Evolutionary conservation across 371 early-diverging fungal species (phyloP).

Genomic region (Mucor velutinosus): DNA sequence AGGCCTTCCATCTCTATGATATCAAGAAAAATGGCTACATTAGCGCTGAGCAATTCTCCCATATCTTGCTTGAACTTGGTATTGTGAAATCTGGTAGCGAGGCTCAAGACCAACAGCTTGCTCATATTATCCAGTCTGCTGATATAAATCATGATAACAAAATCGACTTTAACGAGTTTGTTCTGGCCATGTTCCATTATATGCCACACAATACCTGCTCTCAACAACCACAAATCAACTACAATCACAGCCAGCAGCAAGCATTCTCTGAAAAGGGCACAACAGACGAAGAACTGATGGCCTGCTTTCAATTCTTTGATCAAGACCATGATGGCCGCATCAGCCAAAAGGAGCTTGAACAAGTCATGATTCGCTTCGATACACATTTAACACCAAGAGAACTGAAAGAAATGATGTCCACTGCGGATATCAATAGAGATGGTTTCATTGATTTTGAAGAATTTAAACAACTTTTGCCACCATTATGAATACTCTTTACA

Average conservation of each 20-base stretch:
- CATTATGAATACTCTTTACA: background rate
- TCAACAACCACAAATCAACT: constrained; percentile 7
- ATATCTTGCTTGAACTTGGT: constrained; percentile 72
- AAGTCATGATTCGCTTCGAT: constrained; percentile 70
- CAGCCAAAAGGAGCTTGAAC: constrained; percentile 66
- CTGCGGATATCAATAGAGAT: constrained; percentile 77
- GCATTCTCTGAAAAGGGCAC: constrained; percentile 53
- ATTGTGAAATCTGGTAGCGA: constrained; percentile 50
- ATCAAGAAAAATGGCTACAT: constrained; percentile 59
- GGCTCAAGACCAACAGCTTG: constrained; percentile 38
- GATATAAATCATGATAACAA: constrained; percentile 50
- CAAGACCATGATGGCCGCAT: constrained; percentile 75
- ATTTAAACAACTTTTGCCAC: constrained; percentile 61
- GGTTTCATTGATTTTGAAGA: constrained; percentile 65
- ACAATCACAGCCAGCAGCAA: constrained; percentile 7
- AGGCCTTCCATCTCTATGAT: constrained; percentile 59
- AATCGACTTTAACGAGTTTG: constrained; percentile 73
- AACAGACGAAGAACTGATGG: constrained; percentile 63
- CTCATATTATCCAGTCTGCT: constrained; percentile 58
- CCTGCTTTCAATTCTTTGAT: constrained; percentile 75
- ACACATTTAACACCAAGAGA: constrained; percentile 72
- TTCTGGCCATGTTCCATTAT: constrained; percentile 57
- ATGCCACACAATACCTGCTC: constrained; percentile 5
- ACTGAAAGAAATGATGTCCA: constrained; percentile 80
- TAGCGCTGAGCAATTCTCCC: constrained; percentile 59